Base-by-base conservation (phyloP, 2,329 filamentous ascomycete species). In the Beauveria caledonica region DNA sequence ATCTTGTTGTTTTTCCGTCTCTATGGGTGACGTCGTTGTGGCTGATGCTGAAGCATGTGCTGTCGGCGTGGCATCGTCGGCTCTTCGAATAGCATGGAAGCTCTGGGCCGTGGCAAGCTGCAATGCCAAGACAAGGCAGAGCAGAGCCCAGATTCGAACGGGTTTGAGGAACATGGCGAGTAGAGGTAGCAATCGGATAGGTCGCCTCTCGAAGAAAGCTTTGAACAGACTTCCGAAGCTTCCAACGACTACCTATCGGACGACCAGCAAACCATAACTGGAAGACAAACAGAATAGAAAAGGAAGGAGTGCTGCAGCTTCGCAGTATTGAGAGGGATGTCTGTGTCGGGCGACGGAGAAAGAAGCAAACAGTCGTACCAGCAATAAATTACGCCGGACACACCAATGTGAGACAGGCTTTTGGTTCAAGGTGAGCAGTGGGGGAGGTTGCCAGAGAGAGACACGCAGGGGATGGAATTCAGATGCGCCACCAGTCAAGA, bases 51-150 rank as follows among this genome's bases (percentile, higher is more conserved):
- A 63, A 50, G 39, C 46, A 17, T 54, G 11, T n/a, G 49, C 23
- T n/a, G 49, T n/a, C 27, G 58, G 50, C 15, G 57, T 42, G 8
- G 63, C 50, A 19, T 50, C 55, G 19, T 62, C 68, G 52, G 76
- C 73, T 60, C 76, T 72, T 62, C 65, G 67, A 21, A 69, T 58
- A 42, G 72, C 64, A 8, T 66, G 66, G 33, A 73, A 66, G 60
- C 65, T 69, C 46, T 73, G 70, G 11, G 74, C 74, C 23, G 68
- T 65, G 21, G 70, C 72, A 51, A 73, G 63, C 48, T 79, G 73
- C 25, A 77, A 65, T 46, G 69, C 68, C 46, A 78, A 52, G 4
- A 73, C 54, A 23, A 79, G 66, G 64, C 72, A 74, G 60, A 80
- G 64, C 49, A 78, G 63, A 40, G 71, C 70, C 71, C 71, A 74